These are phyloP conservation scores for Candida dendrica DNA, from an alignment of 805 yeast genomes.

Conservation along the genomic window DNA sequence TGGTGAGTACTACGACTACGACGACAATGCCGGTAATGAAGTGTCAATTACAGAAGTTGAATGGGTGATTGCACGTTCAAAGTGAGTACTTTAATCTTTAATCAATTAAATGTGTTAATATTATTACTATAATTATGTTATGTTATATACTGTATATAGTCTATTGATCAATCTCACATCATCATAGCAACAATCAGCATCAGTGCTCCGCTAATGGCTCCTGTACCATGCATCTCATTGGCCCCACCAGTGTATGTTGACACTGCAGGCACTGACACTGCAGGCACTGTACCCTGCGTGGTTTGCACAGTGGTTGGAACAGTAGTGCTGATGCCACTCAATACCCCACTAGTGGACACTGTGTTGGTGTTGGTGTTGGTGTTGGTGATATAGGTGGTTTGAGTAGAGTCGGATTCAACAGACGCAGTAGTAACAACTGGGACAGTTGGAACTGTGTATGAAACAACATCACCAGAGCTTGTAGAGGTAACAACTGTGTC, in stretches of 20 bases:
- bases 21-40: conserved; percentile 73
- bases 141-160: neutral
- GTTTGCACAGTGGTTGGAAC: conserved; percentile 2
- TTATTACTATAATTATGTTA: too few species aligned
- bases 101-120: too few species aligned
- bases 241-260: conserved; percentile 7
- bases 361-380: conserved; percentile 1
- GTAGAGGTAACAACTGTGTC: too few species aligned
- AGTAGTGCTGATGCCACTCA: conserved; percentile 9
- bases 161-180: neutral
- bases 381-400: conserved; percentile 6
- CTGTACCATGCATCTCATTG: neutral
- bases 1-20: conserved; percentile 93
- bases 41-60: conserved; percentile 71
- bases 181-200: neutral
- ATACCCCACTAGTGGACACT: too few species aligned
- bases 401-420: conserved; percentile 8
- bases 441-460: neutral
- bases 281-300: conserved; percentile 2
- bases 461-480: too few species aligned
- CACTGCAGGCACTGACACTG: neutral
- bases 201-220: neutral
- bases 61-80: conserved; percentile 49
- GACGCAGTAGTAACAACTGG: neutral
- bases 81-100: conserved; percentile 4